Percentiles rank a stretch among this genome's conserved stretches.
These are phyloP conservation scores for Eucalyptus albens DNA, from an alignment of 345 rosid species.

Conservation along the genomic window DNA sequence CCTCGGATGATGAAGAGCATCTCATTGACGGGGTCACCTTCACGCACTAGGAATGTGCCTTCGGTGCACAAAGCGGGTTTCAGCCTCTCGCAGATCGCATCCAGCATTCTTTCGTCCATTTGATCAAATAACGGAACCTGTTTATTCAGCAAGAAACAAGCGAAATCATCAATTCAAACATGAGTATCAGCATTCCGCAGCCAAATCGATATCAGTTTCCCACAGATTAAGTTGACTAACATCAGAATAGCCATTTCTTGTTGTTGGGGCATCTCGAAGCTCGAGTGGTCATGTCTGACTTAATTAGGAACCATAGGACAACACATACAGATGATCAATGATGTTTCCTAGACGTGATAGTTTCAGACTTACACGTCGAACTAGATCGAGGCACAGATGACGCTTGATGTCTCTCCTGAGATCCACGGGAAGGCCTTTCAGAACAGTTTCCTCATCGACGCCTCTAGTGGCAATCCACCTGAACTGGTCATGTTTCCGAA, in stretches of 20 bases:
- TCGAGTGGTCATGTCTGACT: not conserved
- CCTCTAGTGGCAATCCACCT: conserved; percentile 89
- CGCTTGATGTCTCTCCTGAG: conserved; percentile 83
- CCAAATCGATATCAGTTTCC: not conserved
- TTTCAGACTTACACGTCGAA: conserved; percentile 56
- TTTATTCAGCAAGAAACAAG: not conserved
- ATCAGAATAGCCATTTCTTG: not conserved
- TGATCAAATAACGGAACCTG: conserved; percentile 89
- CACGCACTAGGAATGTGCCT: conserved; percentile 67
- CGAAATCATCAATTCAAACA: not conserved
- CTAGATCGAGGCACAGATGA: conserved; percentile 84
- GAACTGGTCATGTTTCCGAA: conserved; percentile 75
- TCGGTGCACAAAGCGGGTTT: conserved; percentile 66
- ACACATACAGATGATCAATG: not conserved
- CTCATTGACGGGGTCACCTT: conserved; percentile 85
- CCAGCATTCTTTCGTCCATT: conserved; percentile 92
- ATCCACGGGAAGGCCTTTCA: conserved; percentile 72
- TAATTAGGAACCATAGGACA: not conserved
- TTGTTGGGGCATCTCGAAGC: not conserved
- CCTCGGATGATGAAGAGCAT: conserved; percentile 92
- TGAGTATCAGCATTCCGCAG: not conserved
- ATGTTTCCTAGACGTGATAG: not conserved
- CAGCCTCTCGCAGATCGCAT: conserved; percentile 86
- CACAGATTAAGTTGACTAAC: not conserved
- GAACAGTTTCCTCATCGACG: conserved; percentile 74